Evolutionary conservation across 371 early-diverging fungal species (phyloP).

Genomic region (Lichtheimia ramosa): DNA sequence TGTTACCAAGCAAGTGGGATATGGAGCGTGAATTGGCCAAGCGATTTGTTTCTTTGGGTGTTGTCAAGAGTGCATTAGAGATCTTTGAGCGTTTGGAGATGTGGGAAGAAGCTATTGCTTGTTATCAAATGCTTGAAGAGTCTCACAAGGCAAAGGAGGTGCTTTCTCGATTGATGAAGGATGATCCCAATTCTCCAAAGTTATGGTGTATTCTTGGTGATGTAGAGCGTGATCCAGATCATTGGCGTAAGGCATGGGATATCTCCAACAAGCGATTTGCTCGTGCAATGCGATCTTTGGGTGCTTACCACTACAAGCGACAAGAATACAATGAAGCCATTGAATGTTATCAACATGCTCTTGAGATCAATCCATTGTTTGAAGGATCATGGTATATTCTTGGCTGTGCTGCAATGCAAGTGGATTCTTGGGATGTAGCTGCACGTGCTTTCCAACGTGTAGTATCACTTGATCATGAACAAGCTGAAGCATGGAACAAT

Average conservation of each 20-base stretch:
- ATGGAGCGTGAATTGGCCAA: constrained; percentile 91
- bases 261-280: constrained; percentile 78
- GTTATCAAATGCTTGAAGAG: constrained; percentile 83
- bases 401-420: constrained; percentile 91
- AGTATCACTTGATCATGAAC: constrained; percentile 74
- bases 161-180: constrained; percentile 60
- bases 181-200: constrained; percentile 77
- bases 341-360: constrained; percentile 69
- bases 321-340: constrained; percentile 55
- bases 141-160: constrained; percentile 81
- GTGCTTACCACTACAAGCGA: constrained; percentile 73
- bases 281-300: constrained; percentile 92
- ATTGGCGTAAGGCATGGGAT: constrained; percentile 90
- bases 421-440: constrained; percentile 78
- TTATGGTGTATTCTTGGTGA: constrained; percentile 90
- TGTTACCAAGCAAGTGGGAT: constrained; percentile 92
- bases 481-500: constrained; percentile 97
- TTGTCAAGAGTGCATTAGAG: constrained; percentile 85
- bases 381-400: constrained; percentile 94
- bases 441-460: constrained; percentile 76
- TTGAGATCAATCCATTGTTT: constrained; percentile 92
- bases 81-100: constrained; percentile 90
- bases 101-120: constrained; percentile 92
- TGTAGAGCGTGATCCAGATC: constrained; percentile 71
- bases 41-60: constrained; percentile 82